Percentiles rank a stretch among this genome's conserved stretches.
phyloP scores from a whole-genome alignment of 2,329 filamentous ascomycete species.

The Fusarium virguliforme region DNA sequence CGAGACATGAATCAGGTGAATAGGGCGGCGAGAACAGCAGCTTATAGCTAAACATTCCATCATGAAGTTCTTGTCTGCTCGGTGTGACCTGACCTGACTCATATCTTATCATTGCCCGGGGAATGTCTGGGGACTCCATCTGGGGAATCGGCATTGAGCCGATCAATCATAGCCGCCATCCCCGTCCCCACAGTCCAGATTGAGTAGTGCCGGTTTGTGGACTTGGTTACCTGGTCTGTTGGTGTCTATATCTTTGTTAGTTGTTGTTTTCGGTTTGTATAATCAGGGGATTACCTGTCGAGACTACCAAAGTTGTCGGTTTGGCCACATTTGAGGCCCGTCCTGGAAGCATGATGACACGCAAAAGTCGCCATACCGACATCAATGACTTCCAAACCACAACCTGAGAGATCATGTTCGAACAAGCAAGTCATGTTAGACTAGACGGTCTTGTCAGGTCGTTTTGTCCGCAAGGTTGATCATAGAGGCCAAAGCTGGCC shows the following conservation, averaged over 20 bases:
- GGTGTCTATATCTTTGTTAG: background rate
- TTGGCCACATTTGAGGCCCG: background rate
- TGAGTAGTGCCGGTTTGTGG: conserved; percentile 27
- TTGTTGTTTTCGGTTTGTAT: background rate
- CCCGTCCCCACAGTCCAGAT: conserved; percentile 37
- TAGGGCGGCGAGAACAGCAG: background rate
- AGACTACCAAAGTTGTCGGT: background rate
- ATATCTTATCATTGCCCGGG: conserved; percentile 28
- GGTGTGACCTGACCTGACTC: conserved; percentile 4
- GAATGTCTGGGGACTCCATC: conserved; percentile 9
- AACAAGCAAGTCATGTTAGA: background rate
- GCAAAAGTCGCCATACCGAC: background rate
- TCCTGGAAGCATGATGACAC: background rate
- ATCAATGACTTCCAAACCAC: background rate
- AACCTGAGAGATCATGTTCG: background rate
- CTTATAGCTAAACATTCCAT: background rate
- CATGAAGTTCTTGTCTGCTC: conserved; percentile 8
- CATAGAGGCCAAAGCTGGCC: background rate
- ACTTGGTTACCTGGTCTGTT: background rate
- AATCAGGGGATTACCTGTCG: conserved; percentile 1
- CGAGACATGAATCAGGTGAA: conserved; percentile 6
- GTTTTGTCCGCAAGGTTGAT: background rate
- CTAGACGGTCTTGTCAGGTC: no score
- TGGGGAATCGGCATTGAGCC: conserved; percentile 14
- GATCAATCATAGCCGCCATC: conserved; percentile 36